Evolutionary conservation across 2,329 filamentous ascomycete species (phyloP).

Genomic region (Proliferodiscus dingleyae): DNA sequence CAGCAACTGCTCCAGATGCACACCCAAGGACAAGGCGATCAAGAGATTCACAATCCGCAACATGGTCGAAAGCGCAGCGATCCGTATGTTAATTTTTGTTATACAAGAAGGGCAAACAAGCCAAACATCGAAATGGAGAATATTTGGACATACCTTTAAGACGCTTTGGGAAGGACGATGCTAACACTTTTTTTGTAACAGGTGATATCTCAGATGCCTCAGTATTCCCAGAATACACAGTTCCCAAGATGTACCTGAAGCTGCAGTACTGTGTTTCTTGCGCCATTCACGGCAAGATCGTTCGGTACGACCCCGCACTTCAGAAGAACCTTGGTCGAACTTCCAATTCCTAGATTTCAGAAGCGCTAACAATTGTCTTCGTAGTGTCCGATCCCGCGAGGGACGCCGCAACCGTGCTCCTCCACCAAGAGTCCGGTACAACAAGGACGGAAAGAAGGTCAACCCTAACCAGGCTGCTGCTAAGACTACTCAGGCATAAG

Average conservation of each 20-base stretch:
- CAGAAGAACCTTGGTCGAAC: conserved; percentile 59
- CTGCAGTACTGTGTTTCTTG: conserved; percentile 99
- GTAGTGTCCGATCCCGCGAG: conserved; percentile 91
- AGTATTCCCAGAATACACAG: conserved; percentile 98
- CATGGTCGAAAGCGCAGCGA: conserved; percentile 99
- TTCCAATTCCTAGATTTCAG: conserved; percentile 39
- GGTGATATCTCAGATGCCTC: conserved; percentile 99
- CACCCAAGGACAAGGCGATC: conserved; percentile 96
- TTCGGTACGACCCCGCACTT: conserved; percentile 75
- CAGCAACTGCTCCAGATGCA: conserved; percentile 75
- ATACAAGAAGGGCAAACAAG: too few relatives aligned
- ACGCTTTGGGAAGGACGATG: not conserved
- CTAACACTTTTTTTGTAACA: conserved; percentile 37
- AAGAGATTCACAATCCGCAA: conserved; percentile 99
- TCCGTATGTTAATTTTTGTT: conserved; percentile 67
- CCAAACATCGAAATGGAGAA: not conserved
- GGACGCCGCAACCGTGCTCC: conserved; percentile 99
- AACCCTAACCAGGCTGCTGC: conserved; percentile 42
- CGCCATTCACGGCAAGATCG: conserved; percentile 99
- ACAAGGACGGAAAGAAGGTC: conserved; percentile 99
- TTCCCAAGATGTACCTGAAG: conserved; percentile 99
- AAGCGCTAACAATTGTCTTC: conserved; percentile 26
- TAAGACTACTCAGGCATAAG: conserved; percentile 31
- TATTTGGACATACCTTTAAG: not conserved
- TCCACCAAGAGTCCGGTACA: conserved; percentile 96